These are phyloP conservation scores for Zasmidium citrigriseum DNA, from an alignment of 2,329 filamentous ascomycete species.

Conservation along the genomic window DNA sequence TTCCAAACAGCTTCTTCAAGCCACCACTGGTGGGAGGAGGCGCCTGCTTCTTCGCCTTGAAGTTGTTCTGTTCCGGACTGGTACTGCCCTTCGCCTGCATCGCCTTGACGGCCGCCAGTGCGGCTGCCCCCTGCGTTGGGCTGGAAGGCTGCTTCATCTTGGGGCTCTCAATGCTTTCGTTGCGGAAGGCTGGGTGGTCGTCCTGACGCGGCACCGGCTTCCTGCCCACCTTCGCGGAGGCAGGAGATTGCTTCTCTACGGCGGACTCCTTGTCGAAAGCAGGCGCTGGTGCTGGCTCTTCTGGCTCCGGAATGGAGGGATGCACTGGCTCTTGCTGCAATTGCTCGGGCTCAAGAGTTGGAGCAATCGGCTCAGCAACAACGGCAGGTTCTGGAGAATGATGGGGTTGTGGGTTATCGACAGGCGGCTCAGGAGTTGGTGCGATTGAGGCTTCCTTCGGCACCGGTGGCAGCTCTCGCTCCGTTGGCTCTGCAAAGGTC, in stretches of 20 bases:
- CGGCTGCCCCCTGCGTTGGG: conserved; percentile 34
- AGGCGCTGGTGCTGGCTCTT: conserved; percentile 3
- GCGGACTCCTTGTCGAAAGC: conserved; percentile 27
- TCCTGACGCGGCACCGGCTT: conserved; percentile 36
- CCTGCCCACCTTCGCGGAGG: conserved; percentile 27
- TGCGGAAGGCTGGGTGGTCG: conserved; percentile 46
- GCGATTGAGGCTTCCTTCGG: conserved; percentile 29
- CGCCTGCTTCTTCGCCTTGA: conserved; percentile 41
- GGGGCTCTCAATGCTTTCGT: conserved; percentile 21
- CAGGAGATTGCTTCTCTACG: conserved; percentile 18
- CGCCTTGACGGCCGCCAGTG: conserved; percentile 33
- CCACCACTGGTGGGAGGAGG: conserved; percentile 41
- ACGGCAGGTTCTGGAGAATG: conserved; percentile 6
- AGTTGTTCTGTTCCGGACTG: conserved; percentile 33
- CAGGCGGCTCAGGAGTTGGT: conserved; percentile 24
- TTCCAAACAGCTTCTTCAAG: conserved; percentile 66
- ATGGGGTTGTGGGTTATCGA: too few relatives aligned
- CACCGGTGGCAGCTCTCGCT: conserved; percentile 42
- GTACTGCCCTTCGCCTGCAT: conserved; percentile 31
- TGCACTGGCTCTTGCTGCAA: conserved; percentile 1
- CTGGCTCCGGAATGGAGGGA: neutral
- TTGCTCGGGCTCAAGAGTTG: neutral
- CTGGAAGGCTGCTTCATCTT: conserved; percentile 15
- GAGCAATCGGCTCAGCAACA: conserved; percentile 1
- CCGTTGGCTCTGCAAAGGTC: conserved; percentile 5